phyloP scores from a whole-genome alignment of 352 stramenopile genomes.

The Phytophthora sojae region DNA sequence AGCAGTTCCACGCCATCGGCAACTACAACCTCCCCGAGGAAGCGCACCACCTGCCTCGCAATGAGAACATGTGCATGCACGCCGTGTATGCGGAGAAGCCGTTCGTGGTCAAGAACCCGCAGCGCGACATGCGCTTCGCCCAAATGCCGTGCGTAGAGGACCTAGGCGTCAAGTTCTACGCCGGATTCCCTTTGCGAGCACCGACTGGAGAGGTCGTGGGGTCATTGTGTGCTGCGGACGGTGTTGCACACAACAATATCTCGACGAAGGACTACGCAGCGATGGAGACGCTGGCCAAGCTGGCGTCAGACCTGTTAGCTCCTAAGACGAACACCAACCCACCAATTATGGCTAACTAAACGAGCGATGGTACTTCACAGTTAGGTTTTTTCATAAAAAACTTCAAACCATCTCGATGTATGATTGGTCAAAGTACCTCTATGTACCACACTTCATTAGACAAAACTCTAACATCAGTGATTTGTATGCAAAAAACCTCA shows the following conservation, averaged over 20 bases:
- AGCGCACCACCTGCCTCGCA: constrained; percentile 40
- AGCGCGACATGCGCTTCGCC: constrained; percentile 68
- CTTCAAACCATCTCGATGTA: too few relatives aligned
- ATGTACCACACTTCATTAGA: too few relatives aligned
- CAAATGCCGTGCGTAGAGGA: constrained; percentile 59
- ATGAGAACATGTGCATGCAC: constrained; percentile 70
- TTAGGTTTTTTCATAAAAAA: too few relatives aligned
- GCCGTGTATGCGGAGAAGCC: constrained; percentile 66
- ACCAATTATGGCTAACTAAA: constrained; percentile 26
- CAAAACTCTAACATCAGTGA: too few relatives aligned
- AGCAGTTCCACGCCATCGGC: constrained; percentile 58
- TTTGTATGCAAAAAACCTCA: too few relatives aligned
- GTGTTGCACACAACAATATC: constrained; percentile 56
- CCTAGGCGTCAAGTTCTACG: constrained; percentile 69
- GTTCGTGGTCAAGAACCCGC: constrained; percentile 70
- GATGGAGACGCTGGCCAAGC: constrained; percentile 63
- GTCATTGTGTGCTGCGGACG: constrained; percentile 53
- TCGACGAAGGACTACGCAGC: constrained; percentile 74
- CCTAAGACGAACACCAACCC: constrained; percentile 23
- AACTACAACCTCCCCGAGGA: constrained; percentile 50
- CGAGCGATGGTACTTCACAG: too few relatives aligned
- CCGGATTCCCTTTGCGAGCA: constrained; percentile 57
- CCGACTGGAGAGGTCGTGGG: constrained; percentile 59
- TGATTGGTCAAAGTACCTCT: too few relatives aligned
- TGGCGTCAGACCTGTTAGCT: constrained; percentile 51